phyloP scores from a whole-genome alignment of 148 eudicot species.

The Persicaria tinctoria region DNA sequence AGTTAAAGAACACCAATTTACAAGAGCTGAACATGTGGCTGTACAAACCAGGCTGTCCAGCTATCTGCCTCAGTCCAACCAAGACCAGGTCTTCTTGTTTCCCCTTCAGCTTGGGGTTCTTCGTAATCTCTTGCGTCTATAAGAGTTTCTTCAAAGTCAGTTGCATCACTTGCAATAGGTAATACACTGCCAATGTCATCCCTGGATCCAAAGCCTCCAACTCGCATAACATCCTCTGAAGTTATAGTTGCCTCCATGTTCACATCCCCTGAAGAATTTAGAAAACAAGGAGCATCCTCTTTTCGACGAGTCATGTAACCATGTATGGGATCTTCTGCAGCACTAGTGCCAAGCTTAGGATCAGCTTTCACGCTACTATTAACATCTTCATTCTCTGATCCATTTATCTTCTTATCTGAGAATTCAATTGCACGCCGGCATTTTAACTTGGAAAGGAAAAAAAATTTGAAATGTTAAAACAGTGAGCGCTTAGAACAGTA shows the following conservation, averaged over 20 bases:
- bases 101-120: constrained; percentile 38
- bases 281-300: constrained; percentile 20
- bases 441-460: neutral
- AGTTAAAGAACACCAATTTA: too few relatives aligned
- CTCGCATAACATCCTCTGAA: constrained; percentile 61
- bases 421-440: constrained; percentile 4
- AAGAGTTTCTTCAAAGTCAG: constrained; percentile 83
- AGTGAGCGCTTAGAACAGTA: neutral
- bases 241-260: constrained; percentile 74
- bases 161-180: constrained; percentile 73
- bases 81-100: constrained; percentile 53
- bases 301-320: constrained; percentile 13
- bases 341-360: constrained; percentile 18
- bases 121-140: constrained; percentile 75
- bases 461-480: neutral
- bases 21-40: too few relatives aligned
- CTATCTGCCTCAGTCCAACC: constrained; percentile 59
- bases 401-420: constrained; percentile 25
- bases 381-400: constrained; percentile 23
- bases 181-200: constrained; percentile 65
- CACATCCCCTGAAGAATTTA: constrained; percentile 34
- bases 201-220: constrained; percentile 87
- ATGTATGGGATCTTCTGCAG: constrained; percentile 14
- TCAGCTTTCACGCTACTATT: constrained; percentile 18
- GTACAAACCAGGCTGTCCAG: too few relatives aligned